Base-by-base conservation (phyloP, 2,329 filamentous ascomycete species). In the Hansfordia pulvinata region DNA sequence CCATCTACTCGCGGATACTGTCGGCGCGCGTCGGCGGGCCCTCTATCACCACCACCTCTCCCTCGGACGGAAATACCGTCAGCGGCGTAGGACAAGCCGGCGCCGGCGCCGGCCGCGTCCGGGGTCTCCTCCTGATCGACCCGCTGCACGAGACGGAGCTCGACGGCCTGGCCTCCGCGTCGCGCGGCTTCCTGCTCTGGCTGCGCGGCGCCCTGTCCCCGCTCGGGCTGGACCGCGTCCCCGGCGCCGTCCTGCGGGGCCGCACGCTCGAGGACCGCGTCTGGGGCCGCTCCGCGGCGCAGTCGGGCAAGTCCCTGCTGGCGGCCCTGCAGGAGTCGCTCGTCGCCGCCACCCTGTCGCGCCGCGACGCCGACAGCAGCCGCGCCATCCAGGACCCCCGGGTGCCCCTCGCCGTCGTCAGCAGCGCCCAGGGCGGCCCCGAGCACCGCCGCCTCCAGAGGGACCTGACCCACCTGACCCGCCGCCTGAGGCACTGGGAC, bases 271-370 rank as follows among this genome's bases (percentile, higher is more conserved):
- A 79, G 46, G 88, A 96, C 49, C 77, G 90, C 8, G 74, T 93
- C 8, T 92, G 80, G 52, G 90, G 90, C 9, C 67, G 72, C 23
- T 72, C 75, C 5, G 73, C 84, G 1, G 78, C 84, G 44, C 83
- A 93, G 51, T 66, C 64, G 14, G 82, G 81, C 34, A 92, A 86
- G 49, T 77, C 71, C 48, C 77, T 94, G 50, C 93, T 92, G 49
- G 80, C 85, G 4, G 82, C 86, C 53, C 62, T 98, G 30, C 90
- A 98, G 53, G 90, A 98, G 57, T 88, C 78, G 37, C 63, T 96
- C 1, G 84, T 94, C 17, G 86, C 86, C 1, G 69, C 76, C 37
- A 83, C 81, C 1, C 71, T 96, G 38, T 84, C 84, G 10, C 78
- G 76, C 49, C 81, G 81, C 18, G 90, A 98, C 43, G 74, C 93